Percentiles rank a stretch among this genome's conserved stretches.
phyloP scores from a whole-genome alignment of 2,329 filamentous ascomycete species.

The Stemphylium lycopersici region DNA sequence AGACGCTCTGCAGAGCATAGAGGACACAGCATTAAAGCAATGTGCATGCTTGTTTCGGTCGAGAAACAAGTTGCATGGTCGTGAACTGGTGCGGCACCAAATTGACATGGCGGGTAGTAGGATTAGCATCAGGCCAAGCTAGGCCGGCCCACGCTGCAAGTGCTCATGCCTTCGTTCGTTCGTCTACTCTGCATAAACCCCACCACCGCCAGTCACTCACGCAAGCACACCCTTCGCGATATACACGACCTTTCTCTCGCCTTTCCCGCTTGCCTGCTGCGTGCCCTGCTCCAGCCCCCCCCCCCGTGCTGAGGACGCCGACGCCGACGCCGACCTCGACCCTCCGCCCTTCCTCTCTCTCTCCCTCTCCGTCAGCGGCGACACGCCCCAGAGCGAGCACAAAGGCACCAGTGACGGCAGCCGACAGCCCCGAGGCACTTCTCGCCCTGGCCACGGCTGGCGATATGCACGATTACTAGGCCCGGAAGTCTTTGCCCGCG shows the following conservation, averaged over 20 bases:
- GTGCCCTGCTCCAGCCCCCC: neutral
- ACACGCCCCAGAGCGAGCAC: conserved; percentile 9
- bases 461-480: conserved; percentile 20
- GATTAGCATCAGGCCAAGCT: conserved; percentile 8
- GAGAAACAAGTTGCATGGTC: neutral
- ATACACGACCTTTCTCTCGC: neutral
- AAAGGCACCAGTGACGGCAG: neutral
- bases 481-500: conserved; percentile 3
- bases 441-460: conserved; percentile 12
- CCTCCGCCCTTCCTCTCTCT: neutral
- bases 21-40: neutral
- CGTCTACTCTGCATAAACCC: conserved; percentile 9
- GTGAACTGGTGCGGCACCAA: conserved; percentile 5
- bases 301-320: neutral
- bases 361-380: conserved; percentile 8
- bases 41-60: neutral
- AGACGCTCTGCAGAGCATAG: neutral
- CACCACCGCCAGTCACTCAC: conserved; percentile 7
- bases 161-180: conserved; percentile 14
- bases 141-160: conserved; percentile 11
- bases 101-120: conserved; percentile 12
- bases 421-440: conserved; percentile 3
- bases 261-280: neutral
- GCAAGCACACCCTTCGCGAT: neutral
- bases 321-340: conserved; percentile 1